phyloP scores from a whole-genome alignment of 2,329 filamentous ascomycete genomes.

The Sporothrix luriei region DNA sequence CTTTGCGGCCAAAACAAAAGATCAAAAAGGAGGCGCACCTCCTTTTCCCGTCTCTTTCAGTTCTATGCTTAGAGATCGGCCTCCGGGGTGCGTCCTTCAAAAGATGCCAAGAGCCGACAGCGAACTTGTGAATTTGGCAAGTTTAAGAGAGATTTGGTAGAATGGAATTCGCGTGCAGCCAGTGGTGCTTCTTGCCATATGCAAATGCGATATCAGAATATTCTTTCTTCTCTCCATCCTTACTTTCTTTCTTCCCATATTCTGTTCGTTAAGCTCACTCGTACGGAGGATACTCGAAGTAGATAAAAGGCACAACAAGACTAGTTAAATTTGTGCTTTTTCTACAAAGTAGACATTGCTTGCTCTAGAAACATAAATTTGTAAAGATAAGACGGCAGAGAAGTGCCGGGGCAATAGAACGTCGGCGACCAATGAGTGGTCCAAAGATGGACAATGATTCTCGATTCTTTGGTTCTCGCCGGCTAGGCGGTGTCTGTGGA shows the following conservation, averaged over 20 bases:
- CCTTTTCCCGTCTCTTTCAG: neutral
- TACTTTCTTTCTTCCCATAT: no score
- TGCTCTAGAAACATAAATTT: no score
- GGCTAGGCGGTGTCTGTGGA: conserved; percentile 19
- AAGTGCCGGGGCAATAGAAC: conserved; percentile 8
- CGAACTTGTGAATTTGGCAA: conserved; percentile 1
- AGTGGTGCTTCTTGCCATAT: no score
- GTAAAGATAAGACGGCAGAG: neutral
- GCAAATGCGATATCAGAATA: no score
- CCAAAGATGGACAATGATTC: neutral
- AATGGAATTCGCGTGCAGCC: no score
- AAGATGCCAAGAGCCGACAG: conserved; percentile 6
- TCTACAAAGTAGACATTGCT: no score
- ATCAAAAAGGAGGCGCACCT: neutral
- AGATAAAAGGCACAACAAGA: no score
- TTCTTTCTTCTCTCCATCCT: no score
- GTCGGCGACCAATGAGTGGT: neutral
- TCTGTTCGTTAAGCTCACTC: no score
- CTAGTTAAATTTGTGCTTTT: no score
- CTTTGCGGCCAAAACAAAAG: neutral
- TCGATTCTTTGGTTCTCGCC: conserved; percentile 11
- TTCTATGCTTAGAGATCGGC: conserved; percentile 30
- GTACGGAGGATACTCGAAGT: no score
- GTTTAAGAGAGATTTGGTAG: neutral
- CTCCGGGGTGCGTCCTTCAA: neutral